Evolutionary conservation across 2,329 filamentous ascomycete species (phyloP), one percentile per base, ranked within the genome.

Genomic region (Fusarium nisikadoi): DNA sequence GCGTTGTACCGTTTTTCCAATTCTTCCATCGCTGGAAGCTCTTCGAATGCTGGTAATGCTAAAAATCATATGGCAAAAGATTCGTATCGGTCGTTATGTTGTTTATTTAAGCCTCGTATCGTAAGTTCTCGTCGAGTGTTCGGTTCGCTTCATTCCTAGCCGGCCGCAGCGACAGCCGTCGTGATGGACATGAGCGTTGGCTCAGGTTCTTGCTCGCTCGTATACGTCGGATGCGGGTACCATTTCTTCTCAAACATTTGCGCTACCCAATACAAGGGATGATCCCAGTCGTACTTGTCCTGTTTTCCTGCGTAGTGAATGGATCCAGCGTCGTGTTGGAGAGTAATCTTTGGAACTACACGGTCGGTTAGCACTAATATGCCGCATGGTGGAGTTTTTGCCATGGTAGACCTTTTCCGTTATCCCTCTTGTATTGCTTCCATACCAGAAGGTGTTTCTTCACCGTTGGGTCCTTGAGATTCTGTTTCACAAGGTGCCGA

Each of bases 211-310:
- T 19, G 42, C 52, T 80, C 79, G 16, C 74, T 63, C 41, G 76
- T 68, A 54, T 81, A 81, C 1, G 77, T 81, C 2, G 74, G 68
- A 62, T 79, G 79, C 10, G 82, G 76, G 9, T 61, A 56, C 85
- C 85, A 87, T 8, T 78, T 67, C 4, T 79, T 74, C 53, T 84
- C 81, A 46, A 86, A 85, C 79, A 87, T 83, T 58, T 85, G 84
- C 12, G 83, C 81, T 14, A 85, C 79, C 76, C 86, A 86, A 68
- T 83, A 84, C 3, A 83, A 74, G 11, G 84, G 80, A 23, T 85
- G 76, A 23, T 86, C 84, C 80, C 80, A 82, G 45, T 79, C 74
- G 38, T 73, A 76, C 25, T 70, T 65, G 17, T 67, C 57, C 62
- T 80, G 79, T 4, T 43, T 41, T 5, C 79, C 78, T 17, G 58